phyloP scores from a whole-genome alignment of 371 early-diverging fungal genomes.

The Apophysomyces trapeziformis region DNA sequence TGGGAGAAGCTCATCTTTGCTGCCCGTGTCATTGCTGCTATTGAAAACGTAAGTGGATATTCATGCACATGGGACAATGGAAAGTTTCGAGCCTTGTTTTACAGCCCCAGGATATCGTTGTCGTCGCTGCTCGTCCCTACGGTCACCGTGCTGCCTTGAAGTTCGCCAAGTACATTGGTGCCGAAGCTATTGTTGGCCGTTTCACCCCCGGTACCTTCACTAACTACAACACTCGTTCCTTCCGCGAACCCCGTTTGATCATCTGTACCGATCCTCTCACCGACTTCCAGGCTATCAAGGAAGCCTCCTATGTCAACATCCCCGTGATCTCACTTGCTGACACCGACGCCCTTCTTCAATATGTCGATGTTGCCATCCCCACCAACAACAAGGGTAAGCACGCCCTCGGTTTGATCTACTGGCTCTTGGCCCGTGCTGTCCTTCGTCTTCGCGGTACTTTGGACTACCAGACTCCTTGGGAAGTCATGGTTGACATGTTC shows the following conservation, averaged over 20 bases:
- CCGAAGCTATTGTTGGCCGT: constrained; percentile 97
- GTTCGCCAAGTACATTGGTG: constrained; percentile 97
- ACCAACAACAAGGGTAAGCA: constrained; percentile 99
- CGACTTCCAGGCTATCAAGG: constrained; percentile 98
- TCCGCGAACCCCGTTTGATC: constrained; percentile 98
- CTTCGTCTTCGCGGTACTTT: constrained; percentile 96
- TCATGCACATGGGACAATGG: too few species aligned
- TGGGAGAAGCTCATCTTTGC: constrained; percentile 99
- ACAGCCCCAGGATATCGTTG: constrained; percentile 88
- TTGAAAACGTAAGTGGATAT: constrained; percentile 76
- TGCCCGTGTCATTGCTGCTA: constrained; percentile 96
- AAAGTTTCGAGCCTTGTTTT: neutral
- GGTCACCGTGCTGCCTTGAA: constrained; percentile 99
- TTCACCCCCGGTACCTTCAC: constrained; percentile 99
- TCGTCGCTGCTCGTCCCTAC: constrained; percentile 95
- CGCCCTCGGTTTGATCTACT: constrained; percentile 97
- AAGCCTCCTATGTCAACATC: constrained; percentile 99
- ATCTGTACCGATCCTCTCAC: constrained; percentile 98
- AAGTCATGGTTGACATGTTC: constrained; percentile 99
- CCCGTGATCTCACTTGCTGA: constrained; percentile 99
- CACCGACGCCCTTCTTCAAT: constrained; percentile 93
- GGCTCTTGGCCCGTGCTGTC: constrained; percentile 97
- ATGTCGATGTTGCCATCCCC: constrained; percentile 99
- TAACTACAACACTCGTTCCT: constrained; percentile 98
- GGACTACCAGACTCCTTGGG: constrained; percentile 85